Evolutionary conservation across 352 stramenopile species (phyloP).

Genomic region (Globisporangium okanoganense): DNA sequence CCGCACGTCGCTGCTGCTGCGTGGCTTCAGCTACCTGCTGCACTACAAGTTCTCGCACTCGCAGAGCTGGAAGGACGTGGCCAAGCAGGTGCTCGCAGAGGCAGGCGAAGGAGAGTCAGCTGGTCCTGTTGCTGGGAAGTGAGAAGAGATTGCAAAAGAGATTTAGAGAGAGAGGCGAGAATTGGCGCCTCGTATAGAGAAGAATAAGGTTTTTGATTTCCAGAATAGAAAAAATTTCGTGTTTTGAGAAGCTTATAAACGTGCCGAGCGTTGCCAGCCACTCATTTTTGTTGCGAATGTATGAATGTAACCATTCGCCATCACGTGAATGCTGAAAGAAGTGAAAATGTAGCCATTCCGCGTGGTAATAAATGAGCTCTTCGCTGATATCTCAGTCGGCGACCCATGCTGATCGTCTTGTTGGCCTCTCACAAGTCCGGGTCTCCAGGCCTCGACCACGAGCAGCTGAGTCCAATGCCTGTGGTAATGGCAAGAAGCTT

Average conservation of each 20-base stretch:
- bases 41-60: slow-evolving; percentile 87
- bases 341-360: not conserved
- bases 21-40: slow-evolving; percentile 80
- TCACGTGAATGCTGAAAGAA: not conserved
- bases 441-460: no score
- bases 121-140: not conserved
- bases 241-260: not conserved
- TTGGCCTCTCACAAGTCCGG: no score
- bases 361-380: not conserved
- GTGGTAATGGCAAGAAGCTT: not conserved
- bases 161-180: not conserved
- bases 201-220: not conserved
- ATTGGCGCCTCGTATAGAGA: not conserved
- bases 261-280: not conserved
- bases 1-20: slow-evolving; percentile 77
- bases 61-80: slow-evolving; percentile 72
- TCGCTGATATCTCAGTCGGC: not conserved
- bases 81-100: slow-evolving; percentile 57
- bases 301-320: not conserved
- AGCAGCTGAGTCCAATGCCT: not conserved
- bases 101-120: slow-evolving; percentile 11
- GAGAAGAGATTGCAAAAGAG: not conserved
- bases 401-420: no score
- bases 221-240: not conserved
- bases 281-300: not conserved